Evolutionary conservation across 2,329 filamentous ascomycete genomes (phyloP), one percentile per base, ranked within the genome.

Genomic region (Aureobasidium sp.): DNA sequence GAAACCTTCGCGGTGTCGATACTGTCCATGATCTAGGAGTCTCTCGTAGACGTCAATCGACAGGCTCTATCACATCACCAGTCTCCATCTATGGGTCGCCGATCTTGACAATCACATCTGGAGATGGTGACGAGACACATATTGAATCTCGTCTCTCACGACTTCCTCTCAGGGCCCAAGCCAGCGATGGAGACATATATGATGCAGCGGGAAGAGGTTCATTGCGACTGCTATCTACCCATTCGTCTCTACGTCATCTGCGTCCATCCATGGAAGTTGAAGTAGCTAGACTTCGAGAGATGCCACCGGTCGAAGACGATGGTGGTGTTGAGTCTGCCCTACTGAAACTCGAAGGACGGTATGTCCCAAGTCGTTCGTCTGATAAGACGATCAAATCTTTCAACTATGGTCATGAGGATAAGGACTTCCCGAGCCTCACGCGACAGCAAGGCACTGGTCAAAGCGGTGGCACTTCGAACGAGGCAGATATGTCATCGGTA

Each of bases 311-410:
- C 64, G 90, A 76, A 27, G 77, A 77, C 48, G 78, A 95, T 69
- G 91, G 91, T 7, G 93, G 93, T 13, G 86, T 97, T 30, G 94
- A 97, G 70, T 91, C 92, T n/a, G 90, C 94, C 0, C 74, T 99
- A 57, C 76, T 92, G 67, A 99, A 97, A 69, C 81, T 99, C 0
- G 94, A 99, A 76, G 94, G 94, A 10, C 93, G 85, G 67, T 94
- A 87, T 67, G 82, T 87, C 70, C 30, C 44, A 5, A 54, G 50
- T 34, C 48, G 25, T 57, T 55, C n/a, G 39, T 58, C 49, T 27
- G 50, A 48, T 16, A 44, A 41, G 9, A 42, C 34, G 16, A 49
- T 29, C 2, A 57, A 47, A 27, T 42, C 49, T 7, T 48, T 48
- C 5, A 11, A 53, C 11, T 34, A 45, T 10, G 50, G 39, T 6